These are phyloP conservation scores for Bathelium albidoporum DNA, from an alignment of 495 filamentous ascomycete genomes.

Conservation along the genomic window DNA sequence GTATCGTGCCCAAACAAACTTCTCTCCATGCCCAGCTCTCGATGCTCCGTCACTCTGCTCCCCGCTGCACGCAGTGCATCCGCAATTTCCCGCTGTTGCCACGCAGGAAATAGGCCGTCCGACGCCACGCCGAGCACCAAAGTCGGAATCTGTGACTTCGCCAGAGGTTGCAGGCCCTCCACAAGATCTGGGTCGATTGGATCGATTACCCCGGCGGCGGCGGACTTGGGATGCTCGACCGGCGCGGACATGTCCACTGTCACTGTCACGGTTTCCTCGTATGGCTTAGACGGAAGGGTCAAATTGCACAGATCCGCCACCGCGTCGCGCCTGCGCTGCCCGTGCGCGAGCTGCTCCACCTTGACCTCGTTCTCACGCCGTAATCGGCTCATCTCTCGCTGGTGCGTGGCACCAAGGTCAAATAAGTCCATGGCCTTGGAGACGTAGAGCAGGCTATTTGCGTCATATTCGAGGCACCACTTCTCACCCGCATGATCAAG, in stretches of 20 bases:
- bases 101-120: constrained; percentile 94
- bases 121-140: constrained; percentile 91
- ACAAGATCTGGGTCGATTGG: constrained; percentile 51
- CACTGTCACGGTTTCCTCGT: constrained; percentile 61
- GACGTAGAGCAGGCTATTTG: constrained; percentile 92
- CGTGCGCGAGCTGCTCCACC: constrained; percentile 31
- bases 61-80: constrained; percentile 66
- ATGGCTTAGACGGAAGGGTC: constrained; percentile 74
- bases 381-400: constrained; percentile 39
- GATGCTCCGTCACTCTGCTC: constrained; percentile 69
- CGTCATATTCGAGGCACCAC: constrained; percentile 95
- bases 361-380: constrained; percentile 42
- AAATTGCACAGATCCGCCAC: constrained; percentile 57
- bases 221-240: background rate
- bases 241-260: background rate
- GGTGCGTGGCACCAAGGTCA: constrained; percentile 67
- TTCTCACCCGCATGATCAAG: constrained; percentile 98
- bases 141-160: constrained; percentile 52
- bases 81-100: constrained; percentile 95
- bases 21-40: constrained; percentile 84
- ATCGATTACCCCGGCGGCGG: constrained; percentile 48
- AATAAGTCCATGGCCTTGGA: constrained; percentile 99
- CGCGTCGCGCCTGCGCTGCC: constrained; percentile 13
- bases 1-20: constrained; percentile 95
- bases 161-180: constrained; percentile 56